Evolutionary conservation across 768 basidiomycete genomes (phyloP), one percentile per base, ranked within the genome.

Genomic region (Leccinum rimulosum): DNA sequence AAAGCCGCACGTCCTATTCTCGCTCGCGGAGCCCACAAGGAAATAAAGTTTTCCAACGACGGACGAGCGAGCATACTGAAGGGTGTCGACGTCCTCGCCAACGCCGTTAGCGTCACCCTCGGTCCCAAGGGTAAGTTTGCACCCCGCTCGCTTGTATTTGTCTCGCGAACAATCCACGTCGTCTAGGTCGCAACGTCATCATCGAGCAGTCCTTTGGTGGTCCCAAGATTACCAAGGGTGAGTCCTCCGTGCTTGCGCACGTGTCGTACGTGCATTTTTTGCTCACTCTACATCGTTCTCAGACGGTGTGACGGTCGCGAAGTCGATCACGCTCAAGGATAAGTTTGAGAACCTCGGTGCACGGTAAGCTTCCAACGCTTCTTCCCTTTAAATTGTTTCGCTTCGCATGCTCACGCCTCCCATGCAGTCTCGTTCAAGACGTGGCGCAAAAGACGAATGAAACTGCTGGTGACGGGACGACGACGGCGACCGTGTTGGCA

Each of bases 281-380:
- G 63, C 54, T 60, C 54, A 30, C 40, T 19, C 19, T 1, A n/a
- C 9, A 53, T 28, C 22, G 55, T 57, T n/a, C 27, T 6, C 55
- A 93, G 94, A 98, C 74, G 96, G 95, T 86, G 96, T 97, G 19
- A 96, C 95, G 28, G 96, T 98, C 40, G 96, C 96, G 59, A 99
- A 98, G 81, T 80, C 93, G 38, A 93, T 99, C 66, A 80, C 86
- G 6, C 84, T 98, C 67, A 87, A 98, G 78, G 94, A 98, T 85
- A 97, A 95, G 77, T 98, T 98, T 71, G 93, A 98, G 82, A 98
- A 98, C 82, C 90, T 98, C 58, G 95, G 95, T 71, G 95, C 95
- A 70, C 90, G 94, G 93, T 95, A 76, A 66, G 87, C 73, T 8
- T 49, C 7, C 19, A 45, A 51, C 10, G n/a, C 51, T 1, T 59